These are phyloP conservation scores for Durusdinium trenchii DNA, from an alignment of 73 alveolate genomes.

Conservation along the genomic window DNA sequence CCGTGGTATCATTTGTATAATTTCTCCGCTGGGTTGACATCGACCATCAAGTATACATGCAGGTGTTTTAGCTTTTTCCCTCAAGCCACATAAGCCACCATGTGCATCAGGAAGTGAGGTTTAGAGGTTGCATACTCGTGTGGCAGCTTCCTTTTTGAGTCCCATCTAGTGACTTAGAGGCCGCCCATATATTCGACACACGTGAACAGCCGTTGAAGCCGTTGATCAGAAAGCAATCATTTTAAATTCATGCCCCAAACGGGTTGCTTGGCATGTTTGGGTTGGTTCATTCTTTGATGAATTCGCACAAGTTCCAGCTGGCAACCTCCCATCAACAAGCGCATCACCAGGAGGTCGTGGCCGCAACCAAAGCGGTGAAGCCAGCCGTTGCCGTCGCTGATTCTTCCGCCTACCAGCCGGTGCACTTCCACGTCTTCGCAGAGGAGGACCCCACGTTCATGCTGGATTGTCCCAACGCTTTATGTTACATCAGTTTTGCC, in stretches of 20 bases:
- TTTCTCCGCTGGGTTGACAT: too few species aligned
- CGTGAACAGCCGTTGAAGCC: too few species aligned
- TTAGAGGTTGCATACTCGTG: too few species aligned
- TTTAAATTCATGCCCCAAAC: not conserved
- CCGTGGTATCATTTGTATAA: too few species aligned
- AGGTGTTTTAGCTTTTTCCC: too few species aligned
- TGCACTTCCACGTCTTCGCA: conserved; percentile 6
- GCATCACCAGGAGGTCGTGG: conserved; percentile 49
- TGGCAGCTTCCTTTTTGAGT: too few species aligned
- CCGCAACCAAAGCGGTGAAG: conserved; percentile 6
- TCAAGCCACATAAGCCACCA: too few species aligned
- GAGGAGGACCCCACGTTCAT: not conserved
- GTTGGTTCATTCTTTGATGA: not conserved
- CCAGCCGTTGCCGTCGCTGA: not conserved
- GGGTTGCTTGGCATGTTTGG: not conserved
- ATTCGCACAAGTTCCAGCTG: not conserved
- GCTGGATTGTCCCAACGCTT: not conserved
- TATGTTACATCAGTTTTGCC: not conserved
- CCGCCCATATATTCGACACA: too few species aligned
- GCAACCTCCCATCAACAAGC: not conserved
- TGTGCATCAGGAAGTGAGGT: too few species aligned
- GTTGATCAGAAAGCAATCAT: too few species aligned
- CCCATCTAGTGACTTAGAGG: too few species aligned
- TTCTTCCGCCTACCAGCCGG: not conserved
- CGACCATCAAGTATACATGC: too few species aligned